Evolutionary conservation across 192 early-diverging fungal genomes (phyloP), one percentile per base, ranked within the genome.

Genomic region (Lunasporangiospora selenospora): DNA sequence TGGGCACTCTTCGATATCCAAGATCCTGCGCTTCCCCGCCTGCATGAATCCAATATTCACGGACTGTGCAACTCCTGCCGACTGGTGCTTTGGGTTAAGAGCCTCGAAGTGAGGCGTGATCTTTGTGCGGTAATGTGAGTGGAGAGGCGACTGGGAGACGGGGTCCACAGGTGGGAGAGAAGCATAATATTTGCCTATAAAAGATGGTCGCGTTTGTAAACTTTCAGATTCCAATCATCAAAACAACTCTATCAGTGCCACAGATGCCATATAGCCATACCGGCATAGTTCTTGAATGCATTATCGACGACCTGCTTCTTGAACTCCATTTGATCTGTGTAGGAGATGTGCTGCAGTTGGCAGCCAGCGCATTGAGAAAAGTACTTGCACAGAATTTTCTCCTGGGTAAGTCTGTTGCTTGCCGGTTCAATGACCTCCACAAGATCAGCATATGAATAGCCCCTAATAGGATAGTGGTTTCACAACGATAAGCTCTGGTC

Each of bases 1-100:
- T 9, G 81, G 75, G 65, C 89, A 90, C 10, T 85, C 71, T 40
- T 86, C 86, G 38, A 90, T 84, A 60, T 90, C 89, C 47, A 90
- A 53, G 15, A 90, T 83, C 15, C 77, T 69, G 21, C 80, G 75
- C 52, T 85, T 80, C 19, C 89, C 89, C 23, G 76, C 58, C 34
- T 82, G 58, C 31, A 71, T 60, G 62, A 87, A 90, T 19, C 89
- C 89, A 49, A 90, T 82, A 16, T 60, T 50, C 3, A 76, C 66
- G 6, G 50, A 31, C 31, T 76, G 58, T 1, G 21, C 15, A 11
- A 33, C 47, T 59, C 60, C 66, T 65, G 73, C 60, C 12, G 54
- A 58, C 15, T 71, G 62, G 43, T 75, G 76, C 53, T 67, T 80
- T 10, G 76, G 69, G 49, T 82, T 81, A 38, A 57, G 78, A 24